Conservation (phyloP, 306 rosid genomes). For the Neltuma alba region DNA sequence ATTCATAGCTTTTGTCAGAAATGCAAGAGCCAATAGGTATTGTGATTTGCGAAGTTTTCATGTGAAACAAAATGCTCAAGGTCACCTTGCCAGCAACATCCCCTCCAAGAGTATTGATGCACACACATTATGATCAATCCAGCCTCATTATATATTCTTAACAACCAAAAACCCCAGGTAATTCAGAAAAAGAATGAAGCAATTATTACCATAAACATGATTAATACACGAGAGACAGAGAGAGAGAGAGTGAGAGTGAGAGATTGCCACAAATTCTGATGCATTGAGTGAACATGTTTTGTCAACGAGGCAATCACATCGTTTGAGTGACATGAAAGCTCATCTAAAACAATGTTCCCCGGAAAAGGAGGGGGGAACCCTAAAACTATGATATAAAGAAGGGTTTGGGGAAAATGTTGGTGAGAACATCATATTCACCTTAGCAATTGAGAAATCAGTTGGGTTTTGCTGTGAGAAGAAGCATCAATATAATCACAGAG, state of each 20-base stretch:
- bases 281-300: slow-evolving; percentile 46
- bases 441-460: slow-evolving; percentile 23
- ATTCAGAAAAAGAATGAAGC: slow-evolving; percentile 47
- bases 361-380: background rate
- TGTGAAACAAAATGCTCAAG: slow-evolving; percentile 27
- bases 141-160: slow-evolving; percentile 10
- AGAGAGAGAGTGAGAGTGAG: slow-evolving; percentile 25
- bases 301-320: slow-evolving; percentile 73
- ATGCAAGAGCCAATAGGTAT: slow-evolving; percentile 40
- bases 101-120: background rate
- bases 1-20: slow-evolving; percentile 60
- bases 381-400: background rate
- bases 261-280: slow-evolving; percentile 30
- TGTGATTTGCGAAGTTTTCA: slow-evolving; percentile 6
- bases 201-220: slow-evolving; percentile 48
- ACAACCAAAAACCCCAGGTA: slow-evolving; percentile 18
- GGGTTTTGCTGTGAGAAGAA: slow-evolving; percentile 22
- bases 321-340: slow-evolving; percentile 63
- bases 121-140: slow-evolving; percentile 3
- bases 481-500: slow-evolving; percentile 39
- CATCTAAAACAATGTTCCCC: slow-evolving; percentile 34
- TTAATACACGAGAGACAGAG: slow-evolving; percentile 24
- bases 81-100: slow-evolving; percentile 3
- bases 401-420: slow-evolving; percentile 25
- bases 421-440: slow-evolving; percentile 38